phyloP scores from a whole-genome alignment of 169 alveolate species.

The Plasmodium gaboni region DNA sequence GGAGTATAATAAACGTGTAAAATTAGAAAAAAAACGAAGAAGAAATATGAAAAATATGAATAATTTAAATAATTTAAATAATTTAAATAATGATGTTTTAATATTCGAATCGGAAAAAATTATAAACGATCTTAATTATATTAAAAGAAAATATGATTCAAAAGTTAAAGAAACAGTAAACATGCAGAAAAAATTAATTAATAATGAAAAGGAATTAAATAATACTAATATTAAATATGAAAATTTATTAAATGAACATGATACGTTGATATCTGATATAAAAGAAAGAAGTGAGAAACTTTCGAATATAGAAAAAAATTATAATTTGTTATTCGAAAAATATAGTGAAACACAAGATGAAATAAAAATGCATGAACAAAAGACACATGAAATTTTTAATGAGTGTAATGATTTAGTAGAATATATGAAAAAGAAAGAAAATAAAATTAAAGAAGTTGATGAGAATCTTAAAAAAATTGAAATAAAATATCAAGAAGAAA shows the following conservation, averaged over 20 bases:
- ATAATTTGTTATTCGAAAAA: conserved; percentile 63
- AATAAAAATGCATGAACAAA: conserved; percentile 76
- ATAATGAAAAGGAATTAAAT: conserved; percentile 71
- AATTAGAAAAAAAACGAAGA: not conserved
- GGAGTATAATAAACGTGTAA: not conserved
- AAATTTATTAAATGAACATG: conserved; percentile 68
- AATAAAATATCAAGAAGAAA: conserved; percentile 75
- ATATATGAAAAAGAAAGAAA: conserved; percentile 76
- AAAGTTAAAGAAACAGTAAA: conserved; percentile 62
- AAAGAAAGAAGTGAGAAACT: conserved; percentile 74
- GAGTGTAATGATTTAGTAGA: conserved; percentile 76
- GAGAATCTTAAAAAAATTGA: conserved; percentile 75
- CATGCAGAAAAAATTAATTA: conserved; percentile 68
- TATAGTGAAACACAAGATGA: conserved; percentile 76
- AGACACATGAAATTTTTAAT: conserved; percentile 69
- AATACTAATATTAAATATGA: conserved; percentile 53
- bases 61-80: too few species aligned
- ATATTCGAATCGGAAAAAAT: conserved; percentile 43
- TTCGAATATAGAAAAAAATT: conserved; percentile 53
- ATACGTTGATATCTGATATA: conserved; percentile 55
- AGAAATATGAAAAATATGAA: not conserved
- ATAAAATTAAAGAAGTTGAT: conserved; percentile 72
- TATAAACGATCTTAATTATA: conserved; percentile 65
- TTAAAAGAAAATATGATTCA: conserved; percentile 72
- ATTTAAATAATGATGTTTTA: conserved; percentile 6